A percentile compares a stretch with the other conserved stretches of the same genome.
Evolutionary conservation across 192 early-diverging fungal species (phyloP).

Genomic region (Coemansia sp.): DNA sequence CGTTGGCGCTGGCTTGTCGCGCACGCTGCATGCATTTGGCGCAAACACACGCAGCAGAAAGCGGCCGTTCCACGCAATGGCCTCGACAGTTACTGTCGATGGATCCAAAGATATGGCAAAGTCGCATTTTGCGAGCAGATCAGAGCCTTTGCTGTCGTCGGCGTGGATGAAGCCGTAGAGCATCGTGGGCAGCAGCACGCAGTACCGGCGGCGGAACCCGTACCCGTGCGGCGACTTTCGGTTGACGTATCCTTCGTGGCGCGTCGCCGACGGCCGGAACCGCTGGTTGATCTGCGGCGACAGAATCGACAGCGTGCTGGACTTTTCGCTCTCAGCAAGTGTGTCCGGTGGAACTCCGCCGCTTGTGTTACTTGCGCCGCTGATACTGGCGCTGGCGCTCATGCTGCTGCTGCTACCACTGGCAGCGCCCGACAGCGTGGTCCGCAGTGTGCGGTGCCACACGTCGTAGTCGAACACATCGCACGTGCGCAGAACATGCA

Average conservation of each 20-base stretch:
- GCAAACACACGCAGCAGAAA: constrained; percentile 51
- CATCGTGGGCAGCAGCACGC: constrained; percentile 30
- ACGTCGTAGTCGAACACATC: constrained; percentile 40
- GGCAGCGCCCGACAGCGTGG: constrained; percentile 24
- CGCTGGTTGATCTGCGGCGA: constrained; percentile 34
- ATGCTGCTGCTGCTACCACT: constrained; percentile 14
- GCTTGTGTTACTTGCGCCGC: constrained; percentile 35
- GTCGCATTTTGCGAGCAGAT: constrained; percentile 33
- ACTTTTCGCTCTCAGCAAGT: not conserved
- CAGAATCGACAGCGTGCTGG: constrained; percentile 16
- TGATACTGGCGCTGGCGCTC: constrained; percentile 42
- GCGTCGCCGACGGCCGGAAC: constrained; percentile 24
- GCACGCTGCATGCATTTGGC: constrained; percentile 30
- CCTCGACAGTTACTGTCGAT: constrained; percentile 39
- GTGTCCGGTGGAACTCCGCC: constrained; percentile 15
- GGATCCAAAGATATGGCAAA: constrained; percentile 49
- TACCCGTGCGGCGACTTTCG: constrained; percentile 49
- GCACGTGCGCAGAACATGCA: constrained; percentile 29
- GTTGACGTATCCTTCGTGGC: constrained; percentile 52
- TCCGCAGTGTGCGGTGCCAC: constrained; percentile 40
- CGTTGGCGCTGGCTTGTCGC: constrained; percentile 42
- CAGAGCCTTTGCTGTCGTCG: constrained; percentile 30
- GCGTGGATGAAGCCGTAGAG: constrained; percentile 47
- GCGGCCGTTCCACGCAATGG: constrained; percentile 52
- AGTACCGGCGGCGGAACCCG: constrained; percentile 55